A percentile compares a stretch with the other conserved stretches of the same genome.
Evolutionary conservation across 768 basidiomycete species (phyloP).

Genomic region (Mycena crocata): DNA sequence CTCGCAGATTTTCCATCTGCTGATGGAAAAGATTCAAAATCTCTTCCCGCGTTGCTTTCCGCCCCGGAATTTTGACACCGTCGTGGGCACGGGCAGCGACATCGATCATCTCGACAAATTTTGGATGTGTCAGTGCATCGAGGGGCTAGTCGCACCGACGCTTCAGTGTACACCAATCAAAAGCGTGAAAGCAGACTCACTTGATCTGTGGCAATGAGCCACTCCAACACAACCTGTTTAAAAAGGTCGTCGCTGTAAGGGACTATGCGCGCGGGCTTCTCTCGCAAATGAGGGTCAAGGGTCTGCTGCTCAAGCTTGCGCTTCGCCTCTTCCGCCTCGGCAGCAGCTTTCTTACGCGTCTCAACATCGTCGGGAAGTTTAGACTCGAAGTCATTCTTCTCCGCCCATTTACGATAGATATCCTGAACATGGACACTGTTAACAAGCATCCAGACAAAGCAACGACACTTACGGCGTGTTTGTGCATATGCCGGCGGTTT

Average conservation of each 20-base stretch:
- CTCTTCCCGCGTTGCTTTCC: conserved; percentile 37
- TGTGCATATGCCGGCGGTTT: not conserved
- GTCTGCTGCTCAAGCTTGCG: not conserved
- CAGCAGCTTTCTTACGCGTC: not conserved
- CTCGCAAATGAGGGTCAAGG: not conserved
- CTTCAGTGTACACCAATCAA: not conserved
- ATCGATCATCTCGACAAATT: conserved; percentile 46
- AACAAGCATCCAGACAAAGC: not conserved
- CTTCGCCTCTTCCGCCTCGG: not conserved
- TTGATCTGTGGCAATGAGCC: conserved; percentile 5
- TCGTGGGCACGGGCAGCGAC: conserved; percentile 43
- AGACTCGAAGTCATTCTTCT: conserved; percentile 1
- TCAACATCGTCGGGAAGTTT: not conserved
- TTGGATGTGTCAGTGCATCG: conserved; percentile 42
- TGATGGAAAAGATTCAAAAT: conserved; percentile 41
- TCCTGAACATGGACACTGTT: not conserved
- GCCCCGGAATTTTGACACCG: conserved; percentile 41
- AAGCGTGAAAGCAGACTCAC: not conserved
- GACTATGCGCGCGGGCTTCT: not conserved
- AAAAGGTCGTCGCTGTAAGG: not conserved
- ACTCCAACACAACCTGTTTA: not conserved
- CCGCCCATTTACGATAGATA: not conserved
- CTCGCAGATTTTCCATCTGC: not conserved
- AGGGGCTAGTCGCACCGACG: conserved; percentile 25
- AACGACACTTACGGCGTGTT: not conserved